Evolutionary conservation across 805 yeast species (phyloP).

Genomic region (Metschnikowia sp.): DNA sequence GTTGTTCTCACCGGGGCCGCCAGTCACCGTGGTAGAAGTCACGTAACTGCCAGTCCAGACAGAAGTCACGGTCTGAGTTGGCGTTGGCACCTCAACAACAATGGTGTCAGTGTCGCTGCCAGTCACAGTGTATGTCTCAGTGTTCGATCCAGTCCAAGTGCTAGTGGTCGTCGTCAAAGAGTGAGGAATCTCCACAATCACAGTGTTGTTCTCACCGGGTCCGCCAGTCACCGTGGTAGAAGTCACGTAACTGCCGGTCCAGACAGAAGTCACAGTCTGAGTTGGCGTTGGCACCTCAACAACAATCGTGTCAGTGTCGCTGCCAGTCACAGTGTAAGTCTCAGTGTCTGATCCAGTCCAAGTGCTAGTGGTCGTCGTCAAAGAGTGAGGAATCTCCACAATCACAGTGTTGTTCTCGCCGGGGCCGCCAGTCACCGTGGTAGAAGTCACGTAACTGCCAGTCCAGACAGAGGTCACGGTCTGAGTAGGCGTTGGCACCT

Average conservation of each 20-base stretch:
- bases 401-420: constrained; percentile 14
- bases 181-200: constrained; percentile 11
- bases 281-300: neutral
- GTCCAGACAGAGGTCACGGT: constrained; percentile 12
- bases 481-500: neutral
- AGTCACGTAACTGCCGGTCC: constrained; percentile 10
- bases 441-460: constrained; percentile 5
- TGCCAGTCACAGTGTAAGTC: constrained; percentile 15
- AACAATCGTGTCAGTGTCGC: neutral
- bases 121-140: constrained; percentile 1
- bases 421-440: constrained; percentile 2
- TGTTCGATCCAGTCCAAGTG: constrained; percentile 4
- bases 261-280: constrained; percentile 6
- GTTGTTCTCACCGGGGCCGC: constrained; percentile 5
- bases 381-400: constrained; percentile 12
- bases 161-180: constrained; percentile 7
- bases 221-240: constrained; percentile 5
- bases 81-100: constrained; percentile 7
- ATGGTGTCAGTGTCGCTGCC: constrained; percentile 12
- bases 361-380: constrained; percentile 14
- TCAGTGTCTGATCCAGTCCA: constrained; percentile 18
- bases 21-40: constrained; percentile 5
- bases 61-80: constrained; percentile 8
- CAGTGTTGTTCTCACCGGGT: neutral
- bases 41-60: constrained; percentile 6